Percentiles rank a stretch among this genome's conserved stretches.
These are phyloP conservation scores for Hortaea werneckii DNA, from an alignment of 2,329 filamentous ascomycete species.

Conservation along the genomic window DNA sequence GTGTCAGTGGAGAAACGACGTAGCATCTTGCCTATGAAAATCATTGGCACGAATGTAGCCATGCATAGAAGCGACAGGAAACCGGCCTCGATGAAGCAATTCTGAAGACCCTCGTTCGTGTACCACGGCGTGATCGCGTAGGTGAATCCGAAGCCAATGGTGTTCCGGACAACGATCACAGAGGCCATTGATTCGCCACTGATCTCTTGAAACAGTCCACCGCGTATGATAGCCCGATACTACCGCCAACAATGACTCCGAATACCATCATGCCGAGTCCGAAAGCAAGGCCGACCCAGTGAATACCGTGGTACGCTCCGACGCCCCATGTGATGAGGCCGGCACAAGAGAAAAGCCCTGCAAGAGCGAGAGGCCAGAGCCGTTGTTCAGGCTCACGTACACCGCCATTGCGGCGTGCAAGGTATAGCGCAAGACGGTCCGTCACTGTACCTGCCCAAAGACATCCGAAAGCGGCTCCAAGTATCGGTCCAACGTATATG, in stretches of 20 bases:
- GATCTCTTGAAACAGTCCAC: conserved; percentile 37
- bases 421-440: conserved; percentile 24
- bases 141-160: neutral
- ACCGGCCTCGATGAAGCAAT: neutral
- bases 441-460: conserved; percentile 28
- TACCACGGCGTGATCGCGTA: conserved; percentile 1
- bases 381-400: conserved; percentile 32
- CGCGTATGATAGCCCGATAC: conserved; percentile 34
- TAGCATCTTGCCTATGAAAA: conserved; percentile 12
- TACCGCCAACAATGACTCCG: conserved; percentile 32
- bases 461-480: conserved; percentile 28
- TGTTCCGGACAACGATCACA: conserved; percentile 37
- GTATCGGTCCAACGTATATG: conserved; percentile 26
- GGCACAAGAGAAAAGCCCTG: conserved; percentile 35
- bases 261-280: conserved; percentile 37
- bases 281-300: conserved; percentile 39
- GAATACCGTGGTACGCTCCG: conserved; percentile 36
- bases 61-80: conserved; percentile 8
- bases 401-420: conserved; percentile 30
- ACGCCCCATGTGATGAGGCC: conserved; percentile 43
- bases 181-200: conserved; percentile 36
- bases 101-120: neutral
- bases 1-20: conserved; percentile 7
- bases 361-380: conserved; percentile 30
- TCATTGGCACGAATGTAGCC: conserved; percentile 12